Base-by-base conservation (phyloP, 2,329 filamentous ascomycete species). In the Nigrospora osmanthi region DNA sequence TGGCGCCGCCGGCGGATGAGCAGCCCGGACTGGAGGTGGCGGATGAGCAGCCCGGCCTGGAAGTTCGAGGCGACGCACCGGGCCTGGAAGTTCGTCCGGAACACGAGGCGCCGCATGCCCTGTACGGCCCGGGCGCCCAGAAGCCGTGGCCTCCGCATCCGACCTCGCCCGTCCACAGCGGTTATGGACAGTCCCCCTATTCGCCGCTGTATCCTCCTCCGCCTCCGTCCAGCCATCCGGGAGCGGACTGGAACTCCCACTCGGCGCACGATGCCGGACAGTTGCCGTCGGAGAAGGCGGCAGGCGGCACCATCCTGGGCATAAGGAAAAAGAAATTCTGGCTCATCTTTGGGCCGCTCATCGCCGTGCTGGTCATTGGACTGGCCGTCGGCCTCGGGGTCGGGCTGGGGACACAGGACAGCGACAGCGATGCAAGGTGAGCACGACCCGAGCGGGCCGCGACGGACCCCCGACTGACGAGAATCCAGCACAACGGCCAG, bases 331-430 rank as follows among this genome's bases (percentile, higher is more conserved):
- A 44, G 45, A 55, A 37, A 11, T 59, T 57, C 40, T 58, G 55
- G 55, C 35, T 58, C 11, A 51, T 58, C 35, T 47, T 56, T 17
- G 53, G 51, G 2, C 56, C 56, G 14, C 43, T 58, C 2, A 41
- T 57, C 31, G 50, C 47, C 7, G 13, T 59, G 12, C 42, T 58
- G 10, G 46, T 54, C 14, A 49, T 58, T 15, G 55, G 54, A 3
- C 35, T 59, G 19, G 54, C 56, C 3, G 49, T 58, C 2, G 56
- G 57, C 11, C 40, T 59, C 11, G 56, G 57, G n/a, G 52, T 56
- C 3, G 57, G 56, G 10, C 40, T 58, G 37, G 47, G 45, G 5
- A 16, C 38, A 10, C 40, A 33, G 12, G 31, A 42, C 14, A 40
- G 23, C 42, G 39, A 31, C 33, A 38, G 16, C 11, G 37, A 37